Conservation (phyloP, 495 filamentous ascomycete species). For the Xylaria sp. region DNA sequence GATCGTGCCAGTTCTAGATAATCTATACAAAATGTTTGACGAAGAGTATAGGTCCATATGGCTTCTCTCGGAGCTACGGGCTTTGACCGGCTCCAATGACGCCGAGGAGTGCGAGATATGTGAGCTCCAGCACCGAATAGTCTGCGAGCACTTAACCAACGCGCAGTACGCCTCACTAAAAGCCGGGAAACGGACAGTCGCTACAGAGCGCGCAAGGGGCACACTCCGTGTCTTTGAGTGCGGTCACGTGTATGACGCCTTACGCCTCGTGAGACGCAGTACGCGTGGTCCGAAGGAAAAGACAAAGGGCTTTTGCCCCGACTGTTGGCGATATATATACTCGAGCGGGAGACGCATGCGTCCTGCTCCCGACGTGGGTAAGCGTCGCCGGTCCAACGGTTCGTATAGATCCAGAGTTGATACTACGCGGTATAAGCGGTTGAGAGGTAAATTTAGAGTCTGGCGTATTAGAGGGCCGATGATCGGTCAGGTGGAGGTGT, state of each 20-base stretch:
- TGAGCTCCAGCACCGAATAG: background rate
- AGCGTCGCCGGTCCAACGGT: background rate
- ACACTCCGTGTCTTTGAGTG: conserved; percentile 13
- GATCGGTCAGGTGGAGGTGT: background rate
- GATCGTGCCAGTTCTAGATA: background rate
- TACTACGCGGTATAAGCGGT: background rate
- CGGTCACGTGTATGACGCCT: background rate
- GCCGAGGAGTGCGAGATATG: background rate
- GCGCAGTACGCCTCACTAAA: conserved; percentile 11
- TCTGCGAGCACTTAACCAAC: background rate
- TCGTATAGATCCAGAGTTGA: background rate
- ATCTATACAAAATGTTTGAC: background rate
- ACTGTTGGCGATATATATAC: conserved; percentile 17
- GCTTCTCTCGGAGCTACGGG: background rate
- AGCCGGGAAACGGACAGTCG: background rate
- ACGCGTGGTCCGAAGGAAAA: background rate
- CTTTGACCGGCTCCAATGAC: background rate
- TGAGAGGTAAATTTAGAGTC: background rate
- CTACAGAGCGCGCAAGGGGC: background rate
- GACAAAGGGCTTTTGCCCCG: background rate
- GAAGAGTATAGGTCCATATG: too few species aligned
- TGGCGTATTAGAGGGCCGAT: background rate
- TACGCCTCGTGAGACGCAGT: background rate
- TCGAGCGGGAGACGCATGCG: conserved; percentile 13
- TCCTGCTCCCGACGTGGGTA: background rate